These are phyloP conservation scores for Senna tora DNA, from an alignment of 306 rosid species.

Conservation along the genomic window DNA sequence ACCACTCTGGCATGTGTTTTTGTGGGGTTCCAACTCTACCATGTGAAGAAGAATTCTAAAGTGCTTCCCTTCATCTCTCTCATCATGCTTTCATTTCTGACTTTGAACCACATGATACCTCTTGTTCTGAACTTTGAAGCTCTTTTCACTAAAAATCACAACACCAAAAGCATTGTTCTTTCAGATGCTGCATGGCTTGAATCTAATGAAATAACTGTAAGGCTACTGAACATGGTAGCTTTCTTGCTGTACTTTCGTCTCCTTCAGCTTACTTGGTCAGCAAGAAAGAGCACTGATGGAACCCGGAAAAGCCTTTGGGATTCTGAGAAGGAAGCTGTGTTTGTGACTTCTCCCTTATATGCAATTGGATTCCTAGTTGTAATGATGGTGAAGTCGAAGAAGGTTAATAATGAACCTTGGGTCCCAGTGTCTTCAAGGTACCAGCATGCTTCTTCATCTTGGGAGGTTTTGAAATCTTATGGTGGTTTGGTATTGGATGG, in stretches of 20 bases:
- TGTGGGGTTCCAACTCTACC: constrained; percentile 55
- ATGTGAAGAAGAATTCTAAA: constrained; percentile 54
- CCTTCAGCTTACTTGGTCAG: constrained; percentile 54
- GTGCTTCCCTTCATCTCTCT: constrained; percentile 62
- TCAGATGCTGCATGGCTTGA: constrained; percentile 56
- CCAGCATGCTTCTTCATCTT: no score
- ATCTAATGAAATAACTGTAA: constrained; percentile 53
- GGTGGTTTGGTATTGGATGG: constrained; percentile 42
- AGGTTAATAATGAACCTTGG: not conserved
- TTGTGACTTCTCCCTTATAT: constrained; percentile 44
- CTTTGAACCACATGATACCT: constrained; percentile 53
- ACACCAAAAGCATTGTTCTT: constrained; percentile 25
- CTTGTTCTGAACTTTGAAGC: constrained; percentile 70
- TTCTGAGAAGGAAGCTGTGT: constrained; percentile 46
- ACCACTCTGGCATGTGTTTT: constrained; percentile 61
- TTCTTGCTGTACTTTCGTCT: constrained; percentile 64
- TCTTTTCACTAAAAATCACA: constrained; percentile 39
- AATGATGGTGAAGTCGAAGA: constrained; percentile 33
- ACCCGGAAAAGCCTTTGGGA: constrained; percentile 37
- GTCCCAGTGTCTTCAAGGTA: not conserved
- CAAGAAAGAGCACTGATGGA: constrained; percentile 43
- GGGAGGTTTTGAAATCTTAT: constrained; percentile 32
- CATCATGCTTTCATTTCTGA: constrained; percentile 55
- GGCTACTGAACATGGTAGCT: constrained; percentile 54
- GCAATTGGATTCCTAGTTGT: constrained; percentile 44